Conservation (phyloP, 148 eudicot species). For the Camellia lanceoleosa region DNA sequence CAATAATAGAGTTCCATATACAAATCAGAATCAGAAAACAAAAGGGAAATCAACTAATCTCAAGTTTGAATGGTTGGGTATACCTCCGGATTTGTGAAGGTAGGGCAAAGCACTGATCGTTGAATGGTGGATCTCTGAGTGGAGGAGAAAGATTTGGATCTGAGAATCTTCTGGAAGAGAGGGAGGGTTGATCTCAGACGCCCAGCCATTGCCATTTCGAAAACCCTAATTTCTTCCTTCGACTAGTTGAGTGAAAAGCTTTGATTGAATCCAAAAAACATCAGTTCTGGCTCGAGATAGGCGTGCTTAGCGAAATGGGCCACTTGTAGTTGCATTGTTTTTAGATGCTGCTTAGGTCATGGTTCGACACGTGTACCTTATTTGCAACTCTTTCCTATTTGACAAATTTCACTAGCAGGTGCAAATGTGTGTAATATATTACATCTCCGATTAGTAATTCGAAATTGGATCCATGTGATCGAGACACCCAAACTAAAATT, state of each 20-base stretch:
- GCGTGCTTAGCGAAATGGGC: too few relatives aligned
- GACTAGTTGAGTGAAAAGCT: not conserved
- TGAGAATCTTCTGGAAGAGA: conserved; percentile 29
- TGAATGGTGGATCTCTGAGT: conserved; percentile 35
- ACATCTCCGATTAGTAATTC: too few relatives aligned
- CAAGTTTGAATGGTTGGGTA: not conserved
- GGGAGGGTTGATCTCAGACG: conserved; percentile 64
- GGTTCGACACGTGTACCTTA: too few relatives aligned
- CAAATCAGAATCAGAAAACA: not conserved
- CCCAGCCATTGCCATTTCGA: conserved; percentile 57
- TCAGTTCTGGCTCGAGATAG: too few relatives aligned
- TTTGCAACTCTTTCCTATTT: too few relatives aligned
- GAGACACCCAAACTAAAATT: too few relatives aligned
- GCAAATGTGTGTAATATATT: too few relatives aligned
- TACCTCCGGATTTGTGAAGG: conserved; percentile 49
- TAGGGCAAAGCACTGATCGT: conserved; percentile 32
- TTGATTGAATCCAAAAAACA: too few relatives aligned
- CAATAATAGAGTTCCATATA: not conserved
- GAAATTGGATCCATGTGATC: too few relatives aligned
- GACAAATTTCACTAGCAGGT: too few relatives aligned
- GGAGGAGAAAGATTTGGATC: conserved; percentile 37
- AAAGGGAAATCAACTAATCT: not conserved
- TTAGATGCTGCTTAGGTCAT: too few relatives aligned
- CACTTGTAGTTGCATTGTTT: too few relatives aligned
- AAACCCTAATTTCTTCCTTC: not conserved